Evolutionary conservation across 371 early-diverging fungal genomes (phyloP).

Genomic region (Mycotypha africana): DNA sequence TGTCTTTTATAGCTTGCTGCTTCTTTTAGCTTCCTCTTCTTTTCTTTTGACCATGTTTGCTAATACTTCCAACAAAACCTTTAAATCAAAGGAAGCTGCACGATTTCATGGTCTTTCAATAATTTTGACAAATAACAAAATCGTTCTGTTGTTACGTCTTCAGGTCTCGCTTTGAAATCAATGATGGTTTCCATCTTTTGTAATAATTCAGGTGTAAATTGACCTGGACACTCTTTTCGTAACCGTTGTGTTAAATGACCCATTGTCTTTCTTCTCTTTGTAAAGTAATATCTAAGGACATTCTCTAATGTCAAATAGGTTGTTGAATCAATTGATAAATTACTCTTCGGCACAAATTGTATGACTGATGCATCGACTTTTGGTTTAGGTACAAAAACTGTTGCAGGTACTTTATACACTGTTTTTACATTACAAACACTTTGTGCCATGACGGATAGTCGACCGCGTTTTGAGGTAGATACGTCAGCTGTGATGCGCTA

Average conservation of each 20-base stretch:
- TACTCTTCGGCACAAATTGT: constrained; percentile 56
- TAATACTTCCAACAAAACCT: neutral
- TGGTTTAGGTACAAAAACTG: constrained; percentile 71
- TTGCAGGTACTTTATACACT: constrained; percentile 57
- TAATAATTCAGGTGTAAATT: constrained; percentile 20
- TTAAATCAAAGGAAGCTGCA: constrained; percentile 4
- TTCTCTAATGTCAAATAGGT: constrained; percentile 49
- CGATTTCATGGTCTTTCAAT: constrained; percentile 24
- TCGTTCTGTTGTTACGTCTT: constrained; percentile 50
- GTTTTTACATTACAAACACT: constrained; percentile 60
- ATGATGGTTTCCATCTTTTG: constrained; percentile 40
- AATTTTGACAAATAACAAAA: constrained; percentile 49
- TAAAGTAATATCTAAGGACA: constrained; percentile 61
- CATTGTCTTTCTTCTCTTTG: constrained; percentile 70
- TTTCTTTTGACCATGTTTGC: no score
- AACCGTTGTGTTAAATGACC: constrained; percentile 50
- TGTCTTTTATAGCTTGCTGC: neutral
- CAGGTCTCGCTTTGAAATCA: constrained; percentile 54
- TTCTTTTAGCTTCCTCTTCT: no score
- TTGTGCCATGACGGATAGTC: constrained; percentile 74
- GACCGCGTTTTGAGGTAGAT: constrained; percentile 52
- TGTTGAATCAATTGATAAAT: no score
- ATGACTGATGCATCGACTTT: constrained; percentile 76
- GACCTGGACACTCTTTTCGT: constrained; percentile 32
- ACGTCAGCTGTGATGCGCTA: constrained; percentile 61